phyloP scores from a whole-genome alignment of 1,139 yeast genomes.

The Taphrina communis region DNA sequence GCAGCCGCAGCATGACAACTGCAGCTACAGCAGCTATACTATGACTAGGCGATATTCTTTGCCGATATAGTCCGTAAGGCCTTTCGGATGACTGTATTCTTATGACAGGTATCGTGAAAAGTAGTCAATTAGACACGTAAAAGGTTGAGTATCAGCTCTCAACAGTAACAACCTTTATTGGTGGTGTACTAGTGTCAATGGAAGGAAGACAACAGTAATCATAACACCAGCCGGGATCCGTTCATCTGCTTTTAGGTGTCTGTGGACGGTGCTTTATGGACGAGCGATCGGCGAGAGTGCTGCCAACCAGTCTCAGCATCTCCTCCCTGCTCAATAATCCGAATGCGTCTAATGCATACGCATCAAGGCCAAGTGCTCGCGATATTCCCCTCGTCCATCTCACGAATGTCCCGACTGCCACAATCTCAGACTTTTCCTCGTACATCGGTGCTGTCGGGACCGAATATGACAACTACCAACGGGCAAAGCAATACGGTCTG shows the following conservation, averaged over 20 bases:
- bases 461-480: slow-evolving; percentile 57
- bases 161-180: too few relatives aligned
- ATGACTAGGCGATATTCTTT: too few relatives aligned
- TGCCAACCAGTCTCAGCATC: slow-evolving; percentile 35
- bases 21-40: too few relatives aligned
- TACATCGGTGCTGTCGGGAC: slow-evolving; percentile 59
- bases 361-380: slow-evolving; percentile 63
- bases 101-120: too few relatives aligned
- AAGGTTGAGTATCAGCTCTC: too few relatives aligned
- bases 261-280: not conserved
- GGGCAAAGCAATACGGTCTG: slow-evolving; percentile 34
- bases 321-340: slow-evolving; percentile 35
- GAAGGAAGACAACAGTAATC: too few relatives aligned
- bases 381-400: slow-evolving; percentile 87
- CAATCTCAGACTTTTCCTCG: slow-evolving; percentile 57
- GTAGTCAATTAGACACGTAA: too few relatives aligned
- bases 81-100: too few relatives aligned
- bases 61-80: too few relatives aligned
- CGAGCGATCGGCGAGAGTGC: slow-evolving; percentile 11
- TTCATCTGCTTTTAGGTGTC: not conserved
- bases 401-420: slow-evolving; percentile 62
- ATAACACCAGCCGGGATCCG: too few relatives aligned
- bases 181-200: too few relatives aligned
- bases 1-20: too few relatives aligned
- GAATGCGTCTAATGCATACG: slow-evolving; percentile 14